Conservation (phyloP, 2,329 filamentous ascomycete species). For the Fusarium albidum region DNA sequence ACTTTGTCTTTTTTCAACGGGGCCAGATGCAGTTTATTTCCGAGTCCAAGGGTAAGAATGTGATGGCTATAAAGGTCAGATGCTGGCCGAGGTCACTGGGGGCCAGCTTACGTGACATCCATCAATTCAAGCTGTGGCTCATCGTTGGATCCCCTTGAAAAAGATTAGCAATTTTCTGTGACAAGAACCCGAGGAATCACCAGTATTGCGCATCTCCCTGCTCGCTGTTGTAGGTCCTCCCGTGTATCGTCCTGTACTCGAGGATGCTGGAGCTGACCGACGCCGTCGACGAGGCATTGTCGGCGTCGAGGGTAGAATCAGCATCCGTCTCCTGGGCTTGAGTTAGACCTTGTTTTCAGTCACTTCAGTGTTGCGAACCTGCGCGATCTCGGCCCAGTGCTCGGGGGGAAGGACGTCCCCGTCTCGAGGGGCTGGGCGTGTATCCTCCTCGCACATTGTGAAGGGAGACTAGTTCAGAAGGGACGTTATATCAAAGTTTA, state of each 20-base stretch:
- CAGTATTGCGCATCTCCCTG: slow-evolving; percentile 39
- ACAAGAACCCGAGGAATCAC: background rate
- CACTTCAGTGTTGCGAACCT: slow-evolving; percentile 14
- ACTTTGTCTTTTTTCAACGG: slow-evolving; percentile 34
- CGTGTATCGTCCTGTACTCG: slow-evolving; percentile 32
- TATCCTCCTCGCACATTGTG: too few relatives aligned
- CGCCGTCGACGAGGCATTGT: slow-evolving; percentile 27
- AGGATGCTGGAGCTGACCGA: slow-evolving; percentile 35
- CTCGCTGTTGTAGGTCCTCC: slow-evolving; percentile 35
- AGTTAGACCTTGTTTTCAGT: background rate
- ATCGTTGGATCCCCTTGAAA: slow-evolving; percentile 33
- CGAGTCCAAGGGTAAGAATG: slow-evolving; percentile 32
- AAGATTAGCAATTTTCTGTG: background rate
- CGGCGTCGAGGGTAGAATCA: slow-evolving; percentile 10
- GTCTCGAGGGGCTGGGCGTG: too few relatives aligned
- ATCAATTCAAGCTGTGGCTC: slow-evolving; percentile 33
- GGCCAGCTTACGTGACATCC: slow-evolving; percentile 26
- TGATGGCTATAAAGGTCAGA: slow-evolving; percentile 25
- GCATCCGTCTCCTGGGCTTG: background rate
- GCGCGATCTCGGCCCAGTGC: slow-evolving; percentile 28
- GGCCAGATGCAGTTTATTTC: slow-evolving; percentile 32
- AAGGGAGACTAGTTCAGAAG: too few relatives aligned
- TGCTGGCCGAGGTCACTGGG: background rate
- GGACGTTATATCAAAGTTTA: too few relatives aligned
- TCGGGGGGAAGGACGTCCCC: slow-evolving; percentile 23